Conservation (phyloP, 495 filamentous ascomycete genomes). For the Xylaria intraflava region DNA sequence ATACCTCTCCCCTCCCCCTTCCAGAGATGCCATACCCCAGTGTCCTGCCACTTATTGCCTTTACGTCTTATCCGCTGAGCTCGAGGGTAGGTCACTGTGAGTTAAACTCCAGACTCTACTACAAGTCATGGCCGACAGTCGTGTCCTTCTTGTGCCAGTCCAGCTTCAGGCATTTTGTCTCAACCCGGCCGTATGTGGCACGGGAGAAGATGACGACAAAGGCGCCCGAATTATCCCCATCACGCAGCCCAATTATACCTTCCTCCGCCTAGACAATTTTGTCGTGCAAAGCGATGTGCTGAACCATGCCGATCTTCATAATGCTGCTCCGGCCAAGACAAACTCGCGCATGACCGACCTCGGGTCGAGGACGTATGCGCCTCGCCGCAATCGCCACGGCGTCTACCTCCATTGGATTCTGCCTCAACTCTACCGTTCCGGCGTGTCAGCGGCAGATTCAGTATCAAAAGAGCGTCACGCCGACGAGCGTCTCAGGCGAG, state of each 20-base stretch:
- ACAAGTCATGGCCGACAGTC: neutral
- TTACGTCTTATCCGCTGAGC: no score
- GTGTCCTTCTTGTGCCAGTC: constrained; percentile 22
- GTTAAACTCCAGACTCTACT: no score
- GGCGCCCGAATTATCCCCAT: constrained; percentile 42
- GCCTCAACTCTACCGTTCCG: constrained; percentile 36
- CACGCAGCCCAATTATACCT: constrained; percentile 50
- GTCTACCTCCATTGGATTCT: constrained; percentile 48
- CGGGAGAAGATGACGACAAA: constrained; percentile 10
- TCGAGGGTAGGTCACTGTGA: no score
- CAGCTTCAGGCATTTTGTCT: constrained; percentile 41
- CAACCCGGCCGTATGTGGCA: constrained; percentile 26
- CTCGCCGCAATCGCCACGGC: constrained; percentile 27
- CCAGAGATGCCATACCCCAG: no score
- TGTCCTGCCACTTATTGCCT: no score
- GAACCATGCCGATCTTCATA: neutral
- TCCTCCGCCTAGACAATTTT: constrained; percentile 35
- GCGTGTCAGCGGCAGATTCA: no score
- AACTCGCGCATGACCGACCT: constrained; percentile 35
- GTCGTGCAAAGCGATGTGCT: neutral
- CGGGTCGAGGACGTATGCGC: constrained; percentile 13
- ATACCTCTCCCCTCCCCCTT: no score
- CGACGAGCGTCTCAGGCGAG: no score
- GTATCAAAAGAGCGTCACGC: no score
- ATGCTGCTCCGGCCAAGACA: neutral